Evolutionary conservation across 768 basidiomycete species (phyloP), one percentile per base, ranked within the genome.

Genomic region (Lentinula boryana): DNA sequence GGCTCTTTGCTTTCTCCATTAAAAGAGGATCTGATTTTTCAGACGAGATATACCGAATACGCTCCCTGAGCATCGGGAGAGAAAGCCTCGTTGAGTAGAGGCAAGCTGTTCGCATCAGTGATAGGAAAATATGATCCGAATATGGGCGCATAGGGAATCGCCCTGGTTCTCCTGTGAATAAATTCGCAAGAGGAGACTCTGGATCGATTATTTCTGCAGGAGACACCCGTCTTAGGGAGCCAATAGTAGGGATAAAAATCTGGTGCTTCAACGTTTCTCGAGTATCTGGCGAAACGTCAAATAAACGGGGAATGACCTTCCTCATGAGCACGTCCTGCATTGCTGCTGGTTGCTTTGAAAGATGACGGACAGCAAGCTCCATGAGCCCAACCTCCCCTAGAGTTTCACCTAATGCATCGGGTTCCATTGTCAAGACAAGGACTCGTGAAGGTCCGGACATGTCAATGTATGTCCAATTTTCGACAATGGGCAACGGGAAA

Each of bases 191-290:
- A 0, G 63, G 52, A 1, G 75, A 74, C 1, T 63, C 33, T 2
- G 76, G 75, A 38, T 77, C 74, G 18, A 78, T 62, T 27, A 68
- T 58, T 3, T 73, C 63, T 1, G 48, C 41, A 0, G 78, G 75
- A 27, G 63, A 55, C 13, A 60, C 18, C 32, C 53, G 32, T 12
- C 46, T 16, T 12, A 48, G 12, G 21, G 56, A 57, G 12, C 59
- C 61, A 13, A 41, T 16, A 9, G 63, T 63, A 16, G 63, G 50
- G 12, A 68, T 58, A 31, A 66, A 64, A 0, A 60, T 59, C 3
- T 62, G 48, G 21, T 51, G 15, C 1, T 57, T 54, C 5, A 68
- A 60, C 21, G 58, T 62, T 13, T 41, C 56, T 62, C 27, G 51
- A 4, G 64, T 54, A 1, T n/a, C 40, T 12, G 18, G 2, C 1